These are phyloP conservation scores for Tubosaeta brunneosetosa DNA, from an alignment of 768 basidiomycete species.

Conservation along the genomic window DNA sequence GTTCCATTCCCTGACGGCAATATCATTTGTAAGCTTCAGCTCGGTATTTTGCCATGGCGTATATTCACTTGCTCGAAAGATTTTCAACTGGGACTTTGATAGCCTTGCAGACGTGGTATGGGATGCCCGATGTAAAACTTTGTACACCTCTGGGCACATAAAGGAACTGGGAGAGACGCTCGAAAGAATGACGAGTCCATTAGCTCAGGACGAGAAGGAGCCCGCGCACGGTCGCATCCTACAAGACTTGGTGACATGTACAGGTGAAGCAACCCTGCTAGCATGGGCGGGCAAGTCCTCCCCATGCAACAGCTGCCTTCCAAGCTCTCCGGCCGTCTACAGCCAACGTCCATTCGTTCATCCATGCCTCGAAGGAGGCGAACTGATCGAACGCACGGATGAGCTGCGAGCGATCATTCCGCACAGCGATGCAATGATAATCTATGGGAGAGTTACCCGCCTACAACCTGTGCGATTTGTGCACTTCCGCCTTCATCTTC, in stretches of 20 bases:
- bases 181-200: background rate
- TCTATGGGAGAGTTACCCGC: background rate
- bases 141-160: background rate
- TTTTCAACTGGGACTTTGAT: conserved; percentile 2
- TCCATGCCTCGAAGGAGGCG: background rate
- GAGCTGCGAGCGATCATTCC: background rate
- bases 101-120: background rate
- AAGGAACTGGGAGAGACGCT: background rate
- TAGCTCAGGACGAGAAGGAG: background rate
- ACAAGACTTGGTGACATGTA: background rate
- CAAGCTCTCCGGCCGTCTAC: background rate
- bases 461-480: background rate
- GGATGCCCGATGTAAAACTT: background rate
- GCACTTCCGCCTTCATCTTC: background rate
- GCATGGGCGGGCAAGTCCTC: conserved; percentile 1
- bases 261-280: background rate
- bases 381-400: background rate
- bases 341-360: too few relatives aligned
- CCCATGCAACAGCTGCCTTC: background rate
- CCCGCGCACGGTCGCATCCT: background rate
- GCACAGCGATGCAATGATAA: background rate
- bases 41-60: background rate
- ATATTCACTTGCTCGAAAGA: background rate
- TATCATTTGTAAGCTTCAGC: background rate
- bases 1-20: background rate